Conservation (phyloP, 352 stramenopile species). For the Thalassiosira hispida region DNA sequence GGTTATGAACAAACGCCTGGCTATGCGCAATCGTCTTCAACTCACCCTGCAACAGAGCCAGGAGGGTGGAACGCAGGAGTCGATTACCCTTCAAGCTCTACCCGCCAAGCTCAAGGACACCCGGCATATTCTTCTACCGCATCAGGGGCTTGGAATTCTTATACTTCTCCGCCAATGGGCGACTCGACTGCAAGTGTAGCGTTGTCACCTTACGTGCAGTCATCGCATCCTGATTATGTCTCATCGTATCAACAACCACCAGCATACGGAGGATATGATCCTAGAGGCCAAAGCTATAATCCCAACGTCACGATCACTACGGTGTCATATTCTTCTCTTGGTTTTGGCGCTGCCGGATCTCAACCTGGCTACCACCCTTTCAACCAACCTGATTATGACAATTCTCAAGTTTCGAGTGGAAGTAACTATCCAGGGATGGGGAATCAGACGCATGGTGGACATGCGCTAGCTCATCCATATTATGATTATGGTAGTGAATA, state of each 20-base stretch:
- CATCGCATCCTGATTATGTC: conserved; percentile 18
- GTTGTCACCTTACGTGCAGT: background rate
- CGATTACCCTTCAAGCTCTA: background rate
- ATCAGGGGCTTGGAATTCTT: background rate
- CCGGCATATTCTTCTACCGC: conserved; percentile 4
- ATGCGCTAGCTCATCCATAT: conserved; percentile 2
- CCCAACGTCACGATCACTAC: conserved; percentile 2
- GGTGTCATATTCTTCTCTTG: conserved; percentile 9
- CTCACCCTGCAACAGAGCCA: background rate
- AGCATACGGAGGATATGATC: conserved; percentile 3
- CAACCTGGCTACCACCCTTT: too few species aligned
- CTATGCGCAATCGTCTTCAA: background rate
- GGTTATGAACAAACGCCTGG: background rate
- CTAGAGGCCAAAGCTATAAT: conserved; percentile 14
- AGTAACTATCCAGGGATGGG: conserved; percentile 9
- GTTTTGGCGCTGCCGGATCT: conserved; percentile 7
- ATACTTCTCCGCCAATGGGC: background rate
- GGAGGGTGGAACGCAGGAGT: background rate
- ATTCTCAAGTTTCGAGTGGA: background rate
- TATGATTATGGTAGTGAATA: conserved; percentile 6
- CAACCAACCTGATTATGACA: too few species aligned
- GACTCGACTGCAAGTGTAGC: background rate
- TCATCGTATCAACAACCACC: conserved; percentile 3
- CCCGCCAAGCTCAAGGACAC: background rate
- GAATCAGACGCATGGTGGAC: background rate